Conservation (phyloP, 106 monocot species). For the Platanthera zijinensis region DNA sequence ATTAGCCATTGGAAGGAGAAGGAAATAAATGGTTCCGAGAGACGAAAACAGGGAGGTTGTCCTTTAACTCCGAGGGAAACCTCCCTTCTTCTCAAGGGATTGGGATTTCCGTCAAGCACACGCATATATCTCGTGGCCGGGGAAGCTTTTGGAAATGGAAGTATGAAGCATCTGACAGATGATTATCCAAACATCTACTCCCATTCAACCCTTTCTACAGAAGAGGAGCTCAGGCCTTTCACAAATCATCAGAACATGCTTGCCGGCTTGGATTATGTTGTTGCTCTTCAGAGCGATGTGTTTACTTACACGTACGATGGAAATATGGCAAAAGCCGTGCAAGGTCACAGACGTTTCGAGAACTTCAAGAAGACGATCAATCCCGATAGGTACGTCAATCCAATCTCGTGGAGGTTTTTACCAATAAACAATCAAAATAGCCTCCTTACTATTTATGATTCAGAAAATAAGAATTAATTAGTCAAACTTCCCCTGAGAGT, state of each 20-base stretch:
- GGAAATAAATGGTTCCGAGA: constrained; percentile 75
- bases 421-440: too few species aligned
- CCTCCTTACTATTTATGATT: too few species aligned
- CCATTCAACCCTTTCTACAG: constrained; percentile 62
- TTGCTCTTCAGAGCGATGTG: constrained; percentile 89
- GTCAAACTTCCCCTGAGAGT: too few species aligned
- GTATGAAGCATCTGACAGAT: constrained; percentile 58
- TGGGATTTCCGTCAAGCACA: constrained; percentile 72
- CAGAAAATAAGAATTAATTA: too few species aligned
- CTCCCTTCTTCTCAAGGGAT: constrained; percentile 70
- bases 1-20: constrained; percentile 97
- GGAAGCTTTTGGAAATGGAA: constrained; percentile 81
- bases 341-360: constrained; percentile 88
- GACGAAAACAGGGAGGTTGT: constrained; percentile 65
- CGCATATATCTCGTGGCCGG: constrained; percentile 92
- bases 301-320: constrained; percentile 93
- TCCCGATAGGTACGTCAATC: constrained; percentile 57
- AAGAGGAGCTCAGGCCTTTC: constrained; percentile 65
- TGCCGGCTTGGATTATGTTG: constrained; percentile 87
- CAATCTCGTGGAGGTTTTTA: not conserved
- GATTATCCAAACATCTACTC: constrained; percentile 77
- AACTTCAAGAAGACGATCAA: constrained; percentile 86
- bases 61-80: constrained; percentile 91
- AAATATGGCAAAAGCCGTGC: constrained; percentile 98
- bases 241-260: constrained; percentile 88